phyloP scores from a whole-genome alignment of 345 rosid species.

The Dimocarpus longan region DNA sequence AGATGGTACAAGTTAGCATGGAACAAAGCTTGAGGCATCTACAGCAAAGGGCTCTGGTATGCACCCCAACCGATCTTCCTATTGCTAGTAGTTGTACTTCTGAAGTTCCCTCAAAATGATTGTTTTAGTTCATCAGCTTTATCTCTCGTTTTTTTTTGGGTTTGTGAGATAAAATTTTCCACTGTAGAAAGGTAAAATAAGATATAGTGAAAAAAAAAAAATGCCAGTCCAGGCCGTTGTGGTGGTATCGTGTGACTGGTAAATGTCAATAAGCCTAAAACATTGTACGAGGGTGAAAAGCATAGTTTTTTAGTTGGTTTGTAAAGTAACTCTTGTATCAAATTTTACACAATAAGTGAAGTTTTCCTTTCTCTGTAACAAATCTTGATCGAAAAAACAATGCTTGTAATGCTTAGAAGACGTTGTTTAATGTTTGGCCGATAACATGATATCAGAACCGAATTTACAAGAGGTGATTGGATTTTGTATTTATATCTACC shows the following conservation, averaged over 20 bases:
- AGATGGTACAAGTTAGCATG: conserved; percentile 99
- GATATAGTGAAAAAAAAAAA: conserved; percentile 34
- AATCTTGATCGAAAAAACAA: neutral
- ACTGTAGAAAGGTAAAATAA: conserved; percentile 28
- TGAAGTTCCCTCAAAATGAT: conserved; percentile 55
- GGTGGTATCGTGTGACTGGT: conserved; percentile 80
- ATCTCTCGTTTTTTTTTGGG: neutral
- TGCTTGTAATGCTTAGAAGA: neutral
- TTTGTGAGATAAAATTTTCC: conserved; percentile 32
- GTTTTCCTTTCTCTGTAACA: neutral
- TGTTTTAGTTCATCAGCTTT: neutral
- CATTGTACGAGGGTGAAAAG: conserved; percentile 3
- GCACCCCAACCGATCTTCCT: conserved; percentile 67
- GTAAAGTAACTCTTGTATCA: conserved; percentile 40
- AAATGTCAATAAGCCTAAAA: conserved; percentile 35
- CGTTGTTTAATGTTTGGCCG: neutral
- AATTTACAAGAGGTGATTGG: neutral
- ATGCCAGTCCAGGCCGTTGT: conserved; percentile 83
- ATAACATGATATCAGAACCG: neutral
- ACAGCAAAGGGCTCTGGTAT: conserved; percentile 88
- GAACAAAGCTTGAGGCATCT: conserved; percentile 95
- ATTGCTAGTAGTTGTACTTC: conserved; percentile 48
- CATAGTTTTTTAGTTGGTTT: conserved; percentile 37
- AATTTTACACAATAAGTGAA: conserved; percentile 19
- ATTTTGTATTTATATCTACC: too few relatives aligned